These are phyloP conservation scores for Acanthamoeba triangularis DNA, from an alignment of 208 protist species.

Conservation along the genomic window DNA sequence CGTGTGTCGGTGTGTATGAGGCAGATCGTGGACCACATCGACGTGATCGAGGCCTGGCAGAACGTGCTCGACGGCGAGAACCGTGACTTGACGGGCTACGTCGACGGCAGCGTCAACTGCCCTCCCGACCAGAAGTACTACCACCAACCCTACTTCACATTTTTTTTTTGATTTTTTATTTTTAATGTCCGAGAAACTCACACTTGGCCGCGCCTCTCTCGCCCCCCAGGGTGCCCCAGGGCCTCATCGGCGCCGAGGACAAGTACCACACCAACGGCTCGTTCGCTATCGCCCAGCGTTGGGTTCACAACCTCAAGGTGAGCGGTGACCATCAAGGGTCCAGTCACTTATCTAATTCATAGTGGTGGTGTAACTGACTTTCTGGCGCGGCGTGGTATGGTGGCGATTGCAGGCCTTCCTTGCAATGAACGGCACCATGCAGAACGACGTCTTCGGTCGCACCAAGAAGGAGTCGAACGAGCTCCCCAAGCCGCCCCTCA, in stretches of 20 bases:
- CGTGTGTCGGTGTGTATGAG: neutral
- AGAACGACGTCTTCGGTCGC: slow-evolving; percentile 42
- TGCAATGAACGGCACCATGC: neutral
- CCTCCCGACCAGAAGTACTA: slow-evolving; percentile 14
- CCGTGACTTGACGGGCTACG: slow-evolving; percentile 27
- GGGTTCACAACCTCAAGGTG: slow-evolving; percentile 46
- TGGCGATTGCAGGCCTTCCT: neutral
- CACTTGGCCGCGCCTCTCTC: neutral
- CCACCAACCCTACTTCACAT: neutral
- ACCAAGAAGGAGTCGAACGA: slow-evolving; percentile 18
- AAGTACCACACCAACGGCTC: slow-evolving; percentile 51
- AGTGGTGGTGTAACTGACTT: too few relatives aligned
- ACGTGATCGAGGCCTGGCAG: slow-evolving; percentile 30
- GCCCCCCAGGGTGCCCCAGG: neutral
- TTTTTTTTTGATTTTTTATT: too few relatives aligned
- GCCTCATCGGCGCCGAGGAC: slow-evolving; percentile 19
- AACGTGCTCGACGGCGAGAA: slow-evolving; percentile 7
- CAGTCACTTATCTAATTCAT: neutral
- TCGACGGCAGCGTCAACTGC: slow-evolving; percentile 52
- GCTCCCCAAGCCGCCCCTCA: slow-evolving; percentile 2
- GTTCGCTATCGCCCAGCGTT: slow-evolving; percentile 39
- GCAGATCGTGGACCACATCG: slow-evolving; percentile 11
- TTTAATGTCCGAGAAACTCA: neutral
- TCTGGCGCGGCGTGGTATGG: too few relatives aligned
- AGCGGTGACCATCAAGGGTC: neutral